Evolutionary conservation across 257 asterid species (phyloP), one percentile per base, ranked within the genome.

Genomic region (Solanum acaule): DNA sequence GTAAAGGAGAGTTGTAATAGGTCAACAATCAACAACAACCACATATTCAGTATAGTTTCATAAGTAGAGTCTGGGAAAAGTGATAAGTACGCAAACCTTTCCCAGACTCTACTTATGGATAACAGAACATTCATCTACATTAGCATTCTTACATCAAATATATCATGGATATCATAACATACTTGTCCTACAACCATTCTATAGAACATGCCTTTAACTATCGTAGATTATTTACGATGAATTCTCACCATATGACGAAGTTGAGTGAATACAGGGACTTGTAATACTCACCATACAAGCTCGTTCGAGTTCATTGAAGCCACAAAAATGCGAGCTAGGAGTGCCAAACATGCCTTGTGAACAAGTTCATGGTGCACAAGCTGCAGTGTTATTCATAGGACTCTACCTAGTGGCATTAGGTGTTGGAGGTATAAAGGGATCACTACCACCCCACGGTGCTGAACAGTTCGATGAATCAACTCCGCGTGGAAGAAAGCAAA

Each of bases 371-470:
- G 99, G 99, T 40, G 92, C 89, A 4, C 91, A 95, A 90, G 97
- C 96, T 67, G 98, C 94, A 44, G 87, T 96, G 93, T 87, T 95
- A 38, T 95, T 92, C 89, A 14, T 89, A 10, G 99, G 98, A 59
- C 96, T 96, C 56, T 95, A 95, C 85, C 89, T 96, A 1, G 95
- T 92, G 84, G 99, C 99, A 20, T 88, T 95, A 1, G 99, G 99
- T 0, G 94, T 94, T 0, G 99, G 98, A 1, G 98, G 98, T 52
- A 95, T 96, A 77, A 96, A 97, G 92, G 98, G 98, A 1, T 91
- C 96, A 4, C 85, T 96, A 3, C 95, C 99, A 5, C 8, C 94
- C 5, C 98, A 94, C 6, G 99, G 99, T 33, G 98, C 98, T 0
- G 98, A 96, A 88, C 99, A 95, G 56, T 92, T 96, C 11, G 98